A percentile compares a stretch with the other conserved stretches of the same genome.
Evolutionary conservation across 495 filamentous ascomycete genomes (phyloP).

Genomic region (Hypoxylon rickii): DNA sequence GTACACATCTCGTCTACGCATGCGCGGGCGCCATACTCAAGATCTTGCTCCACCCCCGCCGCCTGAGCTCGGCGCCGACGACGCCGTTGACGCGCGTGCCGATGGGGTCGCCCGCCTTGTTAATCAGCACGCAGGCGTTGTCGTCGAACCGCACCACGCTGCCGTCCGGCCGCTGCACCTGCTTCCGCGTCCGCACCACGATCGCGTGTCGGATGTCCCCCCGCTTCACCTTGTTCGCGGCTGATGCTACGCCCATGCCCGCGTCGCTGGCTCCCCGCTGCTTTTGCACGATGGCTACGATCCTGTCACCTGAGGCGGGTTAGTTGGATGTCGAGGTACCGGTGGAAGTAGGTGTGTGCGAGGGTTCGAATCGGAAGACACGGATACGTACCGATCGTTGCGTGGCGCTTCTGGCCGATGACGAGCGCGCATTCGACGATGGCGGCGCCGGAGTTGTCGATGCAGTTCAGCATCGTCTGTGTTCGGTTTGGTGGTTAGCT

Average conservation of each 20-base stretch:
- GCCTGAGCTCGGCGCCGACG: constrained; percentile 82
- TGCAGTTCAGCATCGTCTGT: constrained; percentile 97
- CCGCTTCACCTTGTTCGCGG: constrained; percentile 89
- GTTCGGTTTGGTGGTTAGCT: constrained; percentile 2
- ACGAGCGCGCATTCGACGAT: constrained; percentile 96
- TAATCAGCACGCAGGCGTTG: constrained; percentile 96
- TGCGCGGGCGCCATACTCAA: constrained; percentile 93
- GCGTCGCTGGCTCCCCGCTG: constrained; percentile 67
- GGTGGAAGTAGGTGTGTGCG: no score
- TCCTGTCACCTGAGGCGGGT: constrained; percentile 76
- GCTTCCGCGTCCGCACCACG: constrained; percentile 87
- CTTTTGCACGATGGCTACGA: constrained; percentile 97
- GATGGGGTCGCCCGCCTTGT: constrained; percentile 94
- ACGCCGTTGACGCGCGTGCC: constrained; percentile 90
- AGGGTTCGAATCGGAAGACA: no score
- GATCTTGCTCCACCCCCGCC: constrained; percentile 96
- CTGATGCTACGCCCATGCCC: constrained; percentile 60
- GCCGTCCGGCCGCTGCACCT: constrained; percentile 83
- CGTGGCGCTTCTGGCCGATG: constrained; percentile 84
- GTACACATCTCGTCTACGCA: constrained; percentile 57
- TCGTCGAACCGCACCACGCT: constrained; percentile 92
- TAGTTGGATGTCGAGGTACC: not conserved
- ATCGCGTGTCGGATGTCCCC: constrained; percentile 97
- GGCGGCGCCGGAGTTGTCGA: constrained; percentile 99
- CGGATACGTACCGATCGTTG: constrained; percentile 88